Base-by-base conservation (phyloP, 176 grass and related monocot species). In the Chrysopogon serrulatus region DNA sequence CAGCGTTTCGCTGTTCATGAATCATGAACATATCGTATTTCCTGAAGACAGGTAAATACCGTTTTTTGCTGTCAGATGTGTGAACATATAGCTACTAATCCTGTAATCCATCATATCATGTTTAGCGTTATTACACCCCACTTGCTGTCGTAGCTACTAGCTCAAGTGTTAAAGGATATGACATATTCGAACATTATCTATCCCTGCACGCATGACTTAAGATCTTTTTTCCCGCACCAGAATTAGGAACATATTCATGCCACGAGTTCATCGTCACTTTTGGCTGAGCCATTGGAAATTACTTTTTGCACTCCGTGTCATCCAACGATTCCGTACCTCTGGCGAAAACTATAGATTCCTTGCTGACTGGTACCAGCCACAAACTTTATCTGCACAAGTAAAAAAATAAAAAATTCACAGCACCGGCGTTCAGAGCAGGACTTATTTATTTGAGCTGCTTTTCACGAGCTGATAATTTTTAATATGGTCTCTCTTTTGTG, bases 201-300 rank as follows among this genome's bases (percentile, higher is more conserved):
- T 61, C 48, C 18, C 1, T 2, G 3, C 24, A n/a, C 17, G n/a
- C n/a, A n/a, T n/a, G n/a, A n/a, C n/a, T n/a, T n/a, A n/a, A n/a
- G n/a, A n/a, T n/a, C n/a, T n/a, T n/a, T n/a, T n/a, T n/a, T n/a
- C n/a, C 1, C 3, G 3, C 24, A n/a, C 17, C 8, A 78, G 27
- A 19, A 61, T 27, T 33, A 34, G 77, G 68, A 80, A 80, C 11
- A 86, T 86, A 80, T 86, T 60, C 68, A 39, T 26, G 12, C 16
- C 61, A 32, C 18, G 34, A 43, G 18, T 70, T 36, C 57, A 61
- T 63, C 36, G 13, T 59, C 60, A 49, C 72, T 66, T 36, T 33
- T 35, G 19, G 26, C 40, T 42, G 49, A 19, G 17, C 53, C 11
- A 60, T 74, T 65, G 76, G 42, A 68, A 71, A 82, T 67, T 26